phyloP scores from a whole-genome alignment of 768 basidiomycete species.

The Arthromyces matolae region DNA sequence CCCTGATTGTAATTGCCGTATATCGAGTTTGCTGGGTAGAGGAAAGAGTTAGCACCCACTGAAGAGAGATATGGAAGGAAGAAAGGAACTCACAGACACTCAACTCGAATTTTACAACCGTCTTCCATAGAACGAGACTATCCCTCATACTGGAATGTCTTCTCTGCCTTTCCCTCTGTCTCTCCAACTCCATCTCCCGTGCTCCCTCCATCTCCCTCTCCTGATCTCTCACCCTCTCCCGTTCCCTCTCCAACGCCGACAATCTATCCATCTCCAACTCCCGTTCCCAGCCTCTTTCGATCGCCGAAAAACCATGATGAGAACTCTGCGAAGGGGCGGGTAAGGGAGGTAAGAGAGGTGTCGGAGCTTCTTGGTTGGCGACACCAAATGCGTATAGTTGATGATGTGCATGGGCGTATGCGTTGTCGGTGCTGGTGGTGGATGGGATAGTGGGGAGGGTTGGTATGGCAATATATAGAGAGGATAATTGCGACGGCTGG shows the following conservation, averaged over 20 bases:
- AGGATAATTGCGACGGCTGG: too few relatives aligned
- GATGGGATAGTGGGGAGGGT: not conserved
- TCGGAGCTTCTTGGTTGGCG: not conserved
- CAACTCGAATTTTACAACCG: slow-evolving; percentile 18
- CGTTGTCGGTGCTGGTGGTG: not conserved
- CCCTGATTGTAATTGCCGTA: slow-evolving; percentile 17
- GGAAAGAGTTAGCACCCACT: too few relatives aligned
- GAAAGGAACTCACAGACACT: slow-evolving; percentile 17
- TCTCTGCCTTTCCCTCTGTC: slow-evolving; percentile 2
- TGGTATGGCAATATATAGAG: too few relatives aligned
- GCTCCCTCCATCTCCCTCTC: not conserved
- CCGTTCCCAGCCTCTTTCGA: too few relatives aligned
- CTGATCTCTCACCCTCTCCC: too few relatives aligned
- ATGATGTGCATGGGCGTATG: too few relatives aligned
- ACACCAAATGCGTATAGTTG: too few relatives aligned
- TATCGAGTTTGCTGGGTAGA: slow-evolving; percentile 17
- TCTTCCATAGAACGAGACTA: slow-evolving; percentile 17
- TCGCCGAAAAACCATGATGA: too few relatives aligned
- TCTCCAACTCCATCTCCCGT: not conserved
- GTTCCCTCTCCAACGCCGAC: too few relatives aligned
- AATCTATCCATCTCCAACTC: too few relatives aligned
- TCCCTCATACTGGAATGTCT: slow-evolving; percentile 2
- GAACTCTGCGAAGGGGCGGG: not conserved
- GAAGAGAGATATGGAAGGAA: not conserved
- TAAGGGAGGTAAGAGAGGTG: not conserved